These are phyloP conservation scores for Rosa rugosa DNA, from an alignment of 306 rosid species.

Conservation along the genomic window DNA sequence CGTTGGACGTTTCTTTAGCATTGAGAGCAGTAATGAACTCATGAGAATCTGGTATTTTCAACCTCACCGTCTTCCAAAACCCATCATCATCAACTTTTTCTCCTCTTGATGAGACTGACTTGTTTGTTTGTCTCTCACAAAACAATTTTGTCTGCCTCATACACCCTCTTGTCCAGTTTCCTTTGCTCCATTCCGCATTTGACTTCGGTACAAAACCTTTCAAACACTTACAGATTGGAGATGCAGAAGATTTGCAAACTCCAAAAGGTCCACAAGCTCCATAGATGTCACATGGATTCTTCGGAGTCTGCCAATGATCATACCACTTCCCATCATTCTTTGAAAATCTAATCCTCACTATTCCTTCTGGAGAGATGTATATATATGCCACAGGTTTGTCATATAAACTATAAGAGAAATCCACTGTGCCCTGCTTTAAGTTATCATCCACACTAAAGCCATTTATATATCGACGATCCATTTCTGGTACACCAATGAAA, in stretches of 20 bases:
- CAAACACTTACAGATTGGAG: conserved; percentile 15
- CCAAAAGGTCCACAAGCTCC: conserved; percentile 26
- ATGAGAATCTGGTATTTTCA: conserved; percentile 27
- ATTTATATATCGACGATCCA: conserved; percentile 28
- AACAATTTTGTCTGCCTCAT: conserved; percentile 12
- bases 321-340: background rate
- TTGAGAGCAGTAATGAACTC: background rate
- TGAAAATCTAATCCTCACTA: background rate
- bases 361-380: conserved; percentile 35
- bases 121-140: conserved; percentile 4
- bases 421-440: conserved; percentile 24
- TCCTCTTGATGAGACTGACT: background rate
- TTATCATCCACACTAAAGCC: conserved; percentile 30
- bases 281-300: conserved; percentile 3
- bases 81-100: background rate
- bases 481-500: conserved; percentile 41
- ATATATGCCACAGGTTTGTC: background rate
- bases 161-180: conserved; percentile 26
- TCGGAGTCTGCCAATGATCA: background rate
- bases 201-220: conserved; percentile 25
- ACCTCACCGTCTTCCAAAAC: background rate
- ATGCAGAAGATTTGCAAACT: conserved; percentile 10
- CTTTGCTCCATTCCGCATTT: conserved; percentile 11
- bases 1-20: background rate
- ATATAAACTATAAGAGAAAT: conserved; percentile 15